Percentiles rank a stretch among this genome's conserved stretches.
These are phyloP conservation scores for Ophiosphaerella narmari DNA, from an alignment of 2,329 filamentous ascomycete species.

Conservation along the genomic window DNA sequence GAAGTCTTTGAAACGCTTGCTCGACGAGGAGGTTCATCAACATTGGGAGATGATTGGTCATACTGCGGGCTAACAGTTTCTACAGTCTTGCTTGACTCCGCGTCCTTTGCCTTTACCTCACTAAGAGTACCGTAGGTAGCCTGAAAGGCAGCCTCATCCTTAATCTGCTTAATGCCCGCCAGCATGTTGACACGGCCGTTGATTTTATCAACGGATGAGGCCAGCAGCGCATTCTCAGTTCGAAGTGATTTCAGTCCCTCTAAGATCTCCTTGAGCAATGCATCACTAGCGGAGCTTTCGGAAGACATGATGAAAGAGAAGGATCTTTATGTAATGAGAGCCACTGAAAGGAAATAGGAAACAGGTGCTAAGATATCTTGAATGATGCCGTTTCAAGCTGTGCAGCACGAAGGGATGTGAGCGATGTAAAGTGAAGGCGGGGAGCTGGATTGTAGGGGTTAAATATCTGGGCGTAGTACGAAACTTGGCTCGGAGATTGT, in stretches of 20 bases:
- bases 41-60: constrained; percentile 39
- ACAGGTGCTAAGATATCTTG: background rate
- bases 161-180: constrained; percentile 61
- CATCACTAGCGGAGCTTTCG: constrained; percentile 38
- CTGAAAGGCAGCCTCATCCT: constrained; percentile 52
- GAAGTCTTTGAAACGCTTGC: constrained; percentile 56
- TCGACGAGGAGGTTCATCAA: constrained; percentile 43
- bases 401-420: constrained; percentile 10
- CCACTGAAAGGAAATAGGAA: background rate
- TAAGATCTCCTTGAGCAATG: constrained; percentile 60
- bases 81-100: constrained; percentile 39
- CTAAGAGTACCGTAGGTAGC: constrained; percentile 26
- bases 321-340: constrained; percentile 7
- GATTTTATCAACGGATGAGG: constrained; percentile 63
- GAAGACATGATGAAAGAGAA: constrained; percentile 32
- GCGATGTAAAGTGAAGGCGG: background rate
- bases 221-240: constrained; percentile 59
- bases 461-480: background rate
- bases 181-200: constrained; percentile 66
- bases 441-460: background rate
- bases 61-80: constrained; percentile 48
- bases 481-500: background rate
- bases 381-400: constrained; percentile 8
- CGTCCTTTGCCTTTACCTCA: constrained; percentile 38
- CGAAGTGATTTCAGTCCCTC: constrained; percentile 60